Base-by-base conservation (phyloP, 2,329 filamentous ascomycete genomes). In the Fusarium circinatum region DNA sequence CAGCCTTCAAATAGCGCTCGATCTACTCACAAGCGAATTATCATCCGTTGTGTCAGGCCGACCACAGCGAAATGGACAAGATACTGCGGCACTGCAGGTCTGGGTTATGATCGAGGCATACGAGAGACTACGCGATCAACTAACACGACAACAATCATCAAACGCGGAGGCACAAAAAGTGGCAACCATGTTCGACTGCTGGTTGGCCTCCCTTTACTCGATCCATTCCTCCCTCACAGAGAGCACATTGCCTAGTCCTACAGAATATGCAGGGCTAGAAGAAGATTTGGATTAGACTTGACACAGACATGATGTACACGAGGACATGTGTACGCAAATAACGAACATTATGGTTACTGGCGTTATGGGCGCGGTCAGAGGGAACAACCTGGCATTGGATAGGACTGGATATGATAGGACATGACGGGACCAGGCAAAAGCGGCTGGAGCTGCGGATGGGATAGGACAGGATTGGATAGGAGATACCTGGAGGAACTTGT, bases 71-170 rank as follows among this genome's bases (percentile, higher is more conserved):
- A 76, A 26, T 24, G 22, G 78, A 63, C 44, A 71, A 6, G 82
- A 85, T 41, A 82, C 83, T 0, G 83, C 87, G 20, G 83, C 85
- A 4, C 75, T 89, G 45, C 88, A 89, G 75, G 78, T 89, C 24
- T 86, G 86, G 84, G 83, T 87, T 48, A 89, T 89, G 88, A 89
- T 89, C 57, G 88, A 89, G 73, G 87, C 88, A 6, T 89, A 89
- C 74, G 87, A 89, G 81, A 83, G 83, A 66, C 79, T 90, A 64
- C 82, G 86, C 22, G 85, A 88, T 48, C 83, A 84, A 73, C 76
- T 89, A 1, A 75, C 80, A 2, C 80, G 78, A 5, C 80, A 80
- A 75, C 80, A 82, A 63, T 69, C 79, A 38, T 71, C 72, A 2
- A 78, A 83, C 5, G 69, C 84, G 20, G 81, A 85, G 68, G 68